These are phyloP conservation scores for Bimuria novae-zelandiae DNA, from an alignment of 2,329 filamentous ascomycete genomes.

Conservation along the genomic window DNA sequence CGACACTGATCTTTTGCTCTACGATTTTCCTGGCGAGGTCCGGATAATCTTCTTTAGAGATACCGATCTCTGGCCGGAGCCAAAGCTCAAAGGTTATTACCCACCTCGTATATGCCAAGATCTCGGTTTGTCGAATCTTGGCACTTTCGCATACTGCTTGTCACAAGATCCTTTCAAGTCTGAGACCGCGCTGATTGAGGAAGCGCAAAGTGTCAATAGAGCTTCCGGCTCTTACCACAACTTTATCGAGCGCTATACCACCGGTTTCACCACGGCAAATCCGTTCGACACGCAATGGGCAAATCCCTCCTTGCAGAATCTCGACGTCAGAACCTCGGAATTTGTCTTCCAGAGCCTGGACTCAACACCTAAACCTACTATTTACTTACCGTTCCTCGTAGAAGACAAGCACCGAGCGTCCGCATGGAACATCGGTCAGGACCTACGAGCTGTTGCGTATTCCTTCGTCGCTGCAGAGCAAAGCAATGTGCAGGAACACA, in stretches of 20 bases:
- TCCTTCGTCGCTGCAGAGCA: constrained; percentile 33
- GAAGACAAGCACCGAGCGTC: constrained; percentile 51
- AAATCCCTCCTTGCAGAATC: constrained; percentile 19
- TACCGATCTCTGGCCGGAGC: constrained; percentile 51
- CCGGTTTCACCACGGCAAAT: constrained; percentile 10
- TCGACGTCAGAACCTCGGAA: constrained; percentile 43
- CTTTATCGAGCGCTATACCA: constrained; percentile 39
- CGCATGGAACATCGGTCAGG: constrained; percentile 48
- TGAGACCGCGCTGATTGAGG: constrained; percentile 30
- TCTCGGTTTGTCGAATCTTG: constrained; percentile 49
- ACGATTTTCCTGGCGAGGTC: constrained; percentile 67
- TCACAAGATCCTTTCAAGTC: constrained; percentile 35
- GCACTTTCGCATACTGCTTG: constrained; percentile 50
- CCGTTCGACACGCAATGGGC: not conserved
- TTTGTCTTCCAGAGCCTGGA: constrained; percentile 30
- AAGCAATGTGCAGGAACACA: constrained; percentile 41
- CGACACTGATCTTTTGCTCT: constrained; percentile 85
- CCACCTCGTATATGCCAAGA: constrained; percentile 51
- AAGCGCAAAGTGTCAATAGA: constrained; percentile 27
- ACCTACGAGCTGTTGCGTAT: constrained; percentile 47
- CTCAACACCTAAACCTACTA: constrained; percentile 27
- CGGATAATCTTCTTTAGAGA: constrained; percentile 72
- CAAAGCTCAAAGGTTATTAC: constrained; percentile 47
- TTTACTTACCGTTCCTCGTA: constrained; percentile 69
- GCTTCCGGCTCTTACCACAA: constrained; percentile 26